phyloP scores from a whole-genome alignment of 768 basidiomycete genomes.

The Butyriboletus loyo region DNA sequence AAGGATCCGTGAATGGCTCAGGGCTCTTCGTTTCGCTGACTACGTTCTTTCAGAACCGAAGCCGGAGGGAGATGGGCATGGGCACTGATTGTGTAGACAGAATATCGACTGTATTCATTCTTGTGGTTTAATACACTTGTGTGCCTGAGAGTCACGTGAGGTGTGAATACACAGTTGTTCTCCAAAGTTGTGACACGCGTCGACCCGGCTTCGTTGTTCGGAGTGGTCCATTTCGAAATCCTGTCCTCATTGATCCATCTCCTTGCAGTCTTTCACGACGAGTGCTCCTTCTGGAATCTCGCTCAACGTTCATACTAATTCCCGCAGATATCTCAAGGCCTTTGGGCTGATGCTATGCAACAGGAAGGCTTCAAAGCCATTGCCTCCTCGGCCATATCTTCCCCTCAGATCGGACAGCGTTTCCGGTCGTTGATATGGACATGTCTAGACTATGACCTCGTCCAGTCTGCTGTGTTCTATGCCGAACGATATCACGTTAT shows the following conservation, averaged over 20 bases:
- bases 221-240: slow-evolving; percentile 21
- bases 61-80: slow-evolving; percentile 69
- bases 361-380: slow-evolving; percentile 41
- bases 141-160: slow-evolving; percentile 29
- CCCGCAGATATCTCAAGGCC: slow-evolving; percentile 29
- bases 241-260: slow-evolving; percentile 8
- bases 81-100: slow-evolving; percentile 47
- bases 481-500: slow-evolving; percentile 80
- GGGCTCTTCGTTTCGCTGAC: slow-evolving; percentile 15
- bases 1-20: slow-evolving; percentile 28
- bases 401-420: slow-evolving; percentile 61
- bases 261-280: slow-evolving; percentile 9
- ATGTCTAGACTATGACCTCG: slow-evolving; percentile 78
- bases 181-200: slow-evolving; percentile 20
- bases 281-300: slow-evolving; percentile 4
- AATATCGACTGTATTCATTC: slow-evolving; percentile 14
- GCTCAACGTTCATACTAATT: slow-evolving; percentile 17
- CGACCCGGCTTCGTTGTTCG: slow-evolving; percentile 6
- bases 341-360: slow-evolving; percentile 49
- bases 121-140: slow-evolving; percentile 1
- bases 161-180: slow-evolving; percentile 19
- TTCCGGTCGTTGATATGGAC: slow-evolving; percentile 76
- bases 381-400: slow-evolving; percentile 38
- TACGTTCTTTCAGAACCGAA: slow-evolving; percentile 53
- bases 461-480: slow-evolving; percentile 81